Evolutionary conservation across 805 yeast species (phyloP).

Genomic region (Scheffersomyces coipomensis): DNA sequence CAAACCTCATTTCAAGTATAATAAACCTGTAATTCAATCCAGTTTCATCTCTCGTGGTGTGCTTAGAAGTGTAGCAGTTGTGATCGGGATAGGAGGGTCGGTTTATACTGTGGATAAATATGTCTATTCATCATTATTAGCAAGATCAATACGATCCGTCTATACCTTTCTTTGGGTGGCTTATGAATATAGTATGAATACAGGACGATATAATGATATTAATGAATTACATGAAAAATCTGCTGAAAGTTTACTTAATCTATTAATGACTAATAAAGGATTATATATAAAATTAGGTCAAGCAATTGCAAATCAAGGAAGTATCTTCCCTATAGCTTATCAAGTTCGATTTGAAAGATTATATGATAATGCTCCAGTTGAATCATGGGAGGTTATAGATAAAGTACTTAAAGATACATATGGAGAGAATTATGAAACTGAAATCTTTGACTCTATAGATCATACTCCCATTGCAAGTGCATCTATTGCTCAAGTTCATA

Average conservation of each 20-base stretch:
- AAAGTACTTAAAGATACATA: conserved; percentile 22
- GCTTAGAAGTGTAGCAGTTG: neutral
- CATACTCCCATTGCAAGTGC: conserved; percentile 71
- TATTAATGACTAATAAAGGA: conserved; percentile 35
- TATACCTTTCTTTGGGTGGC: conserved; percentile 51
- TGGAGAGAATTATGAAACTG: conserved; percentile 16
- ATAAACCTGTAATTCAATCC: too few species aligned
- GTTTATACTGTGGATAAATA: conserved; percentile 11
- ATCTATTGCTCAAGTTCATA: conserved; percentile 70
- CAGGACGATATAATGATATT: conserved; percentile 34
- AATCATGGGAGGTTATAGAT: conserved; percentile 49
- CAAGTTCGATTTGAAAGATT: conserved; percentile 55
- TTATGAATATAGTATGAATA: conserved; percentile 52
- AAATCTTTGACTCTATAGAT: conserved; percentile 45
- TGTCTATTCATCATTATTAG: conserved; percentile 44
- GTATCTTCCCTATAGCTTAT: conserved; percentile 62
- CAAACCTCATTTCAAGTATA: too few species aligned
- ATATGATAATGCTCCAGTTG: conserved; percentile 69
- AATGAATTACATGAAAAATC: conserved; percentile 58
- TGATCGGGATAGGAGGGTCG: conserved; percentile 2
- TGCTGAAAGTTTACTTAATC: conserved; percentile 37
- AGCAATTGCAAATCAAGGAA: conserved; percentile 74
- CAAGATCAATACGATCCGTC: conserved; percentile 53
- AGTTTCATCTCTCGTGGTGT: too few species aligned
- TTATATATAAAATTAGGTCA: conserved; percentile 78